Base-by-base conservation (phyloP, 2,329 filamentous ascomycete genomes). In the Penicillium sp. region DNA sequence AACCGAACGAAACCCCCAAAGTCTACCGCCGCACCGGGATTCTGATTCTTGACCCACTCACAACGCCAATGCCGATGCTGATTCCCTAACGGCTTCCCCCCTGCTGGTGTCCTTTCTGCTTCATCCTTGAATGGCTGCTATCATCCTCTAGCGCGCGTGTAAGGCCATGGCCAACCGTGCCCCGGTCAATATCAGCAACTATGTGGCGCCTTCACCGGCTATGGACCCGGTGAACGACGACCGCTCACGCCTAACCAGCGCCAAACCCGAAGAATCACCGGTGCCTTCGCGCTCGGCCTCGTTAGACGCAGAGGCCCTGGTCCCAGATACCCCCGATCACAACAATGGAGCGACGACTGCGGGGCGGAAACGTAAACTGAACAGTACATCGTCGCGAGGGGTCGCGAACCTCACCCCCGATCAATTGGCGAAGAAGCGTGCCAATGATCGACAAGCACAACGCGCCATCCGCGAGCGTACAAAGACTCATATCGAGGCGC, bases 361-460 rank as follows among this genome's bases (percentile, higher is more conserved):
- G 21, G 72, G 71, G 46, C 69, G 72, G 52, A 76, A 76, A 63
- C 74, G 77, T 65, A 80, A 78, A 62, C 60, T 75, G 51, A 68
- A 70, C 36, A 73, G 65, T 53, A 61, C 71, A 21, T 72, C 74
- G 42, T 78, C 88, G 55, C 85, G 91, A 62, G 92, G 90, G 60
- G 92, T 96, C 52, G 91, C 91, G 60, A 93, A 90, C 67, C 81
- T 96, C 69, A 95, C 91, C 10, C 89, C 91, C 5, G 89, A 92
- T 58, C 92, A 96, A 75, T 83, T 96, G 55, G 90, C 89, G 26
- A 89, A 92, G 73, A 97, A 96, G 79, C 83, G 92, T 60, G 90
- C 91, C 67, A 96, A 96, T 83, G 91, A 95, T 71, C 87, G 91
- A 54, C 90, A 95, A 72, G 91, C 91, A 26, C 91, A 96, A 71